These are phyloP conservation scores for Linaria vulgaris DNA, from an alignment of 257 asterid species.

Conservation along the genomic window DNA sequence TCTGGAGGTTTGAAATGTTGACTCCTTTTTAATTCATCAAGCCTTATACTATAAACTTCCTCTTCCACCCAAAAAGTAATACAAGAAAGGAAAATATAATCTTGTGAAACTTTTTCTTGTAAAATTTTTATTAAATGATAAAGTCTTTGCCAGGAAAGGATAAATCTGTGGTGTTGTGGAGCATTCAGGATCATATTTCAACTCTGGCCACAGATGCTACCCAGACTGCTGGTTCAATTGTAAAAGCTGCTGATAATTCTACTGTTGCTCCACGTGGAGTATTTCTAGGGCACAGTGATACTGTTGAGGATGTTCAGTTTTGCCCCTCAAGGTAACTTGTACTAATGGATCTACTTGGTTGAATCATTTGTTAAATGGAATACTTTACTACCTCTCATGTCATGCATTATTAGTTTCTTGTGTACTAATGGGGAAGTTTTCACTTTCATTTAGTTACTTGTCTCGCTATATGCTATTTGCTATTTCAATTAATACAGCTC, in stretches of 20 bases:
- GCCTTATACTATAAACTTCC: neutral
- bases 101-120: conserved; percentile 1
- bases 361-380: neutral
- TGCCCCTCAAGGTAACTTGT: conserved; percentile 86
- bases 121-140: conserved; percentile 19
- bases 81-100: too few relatives aligned
- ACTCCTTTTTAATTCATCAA: neutral
- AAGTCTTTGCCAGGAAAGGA: conserved; percentile 72
- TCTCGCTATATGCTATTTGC: neutral
- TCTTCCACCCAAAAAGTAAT: neutral
- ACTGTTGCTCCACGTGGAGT: conserved; percentile 90
- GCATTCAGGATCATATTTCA: conserved; percentile 91
- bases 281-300: conserved; percentile 85
- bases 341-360: conserved; percentile 7
- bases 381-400: neutral
- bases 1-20: conserved; percentile 82
- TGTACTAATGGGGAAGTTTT: neutral
- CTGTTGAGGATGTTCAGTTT: conserved; percentile 97
- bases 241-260: conserved; percentile 72
- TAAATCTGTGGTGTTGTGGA: conserved; percentile 93
- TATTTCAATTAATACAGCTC: neutral
- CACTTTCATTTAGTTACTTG: neutral
- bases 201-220: conserved; percentile 64
- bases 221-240: conserved; percentile 59
- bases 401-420: conserved; percentile 7